Evolutionary conservation across 1,284 basidiomycete species (phyloP).

Genomic region (Trichosporon inkin): DNA sequence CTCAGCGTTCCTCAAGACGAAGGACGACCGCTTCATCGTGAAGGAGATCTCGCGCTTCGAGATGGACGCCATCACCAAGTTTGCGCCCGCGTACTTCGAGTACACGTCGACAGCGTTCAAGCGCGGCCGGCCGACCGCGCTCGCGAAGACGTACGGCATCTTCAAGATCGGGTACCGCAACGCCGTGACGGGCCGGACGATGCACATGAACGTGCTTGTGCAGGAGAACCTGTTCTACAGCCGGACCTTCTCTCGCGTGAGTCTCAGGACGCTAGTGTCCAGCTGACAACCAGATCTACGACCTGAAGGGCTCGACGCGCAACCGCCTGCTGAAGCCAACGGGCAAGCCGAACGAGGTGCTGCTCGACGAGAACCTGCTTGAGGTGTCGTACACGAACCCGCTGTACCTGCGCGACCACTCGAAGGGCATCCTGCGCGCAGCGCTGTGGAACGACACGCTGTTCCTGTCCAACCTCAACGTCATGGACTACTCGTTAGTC

Average conservation of each 20-base stretch:
- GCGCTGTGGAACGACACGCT: conserved; percentile 81
- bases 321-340: conserved; percentile 88
- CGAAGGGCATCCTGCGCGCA: conserved; percentile 84
- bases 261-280: conserved; percentile 1
- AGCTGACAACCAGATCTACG: conserved; percentile 66
- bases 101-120: conserved; percentile 76
- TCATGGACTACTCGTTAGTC: conserved; percentile 98
- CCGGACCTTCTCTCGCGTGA: conserved; percentile 74
- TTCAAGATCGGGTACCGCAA: conserved; percentile 93
- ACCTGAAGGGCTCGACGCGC: conserved; percentile 87
- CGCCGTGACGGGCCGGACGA: conserved; percentile 67
- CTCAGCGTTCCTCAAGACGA: conserved; percentile 91
- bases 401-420: conserved; percentile 91
- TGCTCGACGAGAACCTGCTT: conserved; percentile 55
- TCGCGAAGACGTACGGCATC: conserved; percentile 97
- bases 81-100: conserved; percentile 95
- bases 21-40: conserved; percentile 96
- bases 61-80: conserved; percentile 90
- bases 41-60: conserved; percentile 92
- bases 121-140: conserved; percentile 82
- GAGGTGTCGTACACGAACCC: conserved; percentile 57
- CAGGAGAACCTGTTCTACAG: conserved; percentile 99
- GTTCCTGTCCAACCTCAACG: conserved; percentile 90
- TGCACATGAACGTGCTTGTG: conserved; percentile 90
- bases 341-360: conserved; percentile 84